These are phyloP conservation scores for Dicorynia guianensis DNA, from an alignment of 306 rosid species.

Conservation along the genomic window DNA sequence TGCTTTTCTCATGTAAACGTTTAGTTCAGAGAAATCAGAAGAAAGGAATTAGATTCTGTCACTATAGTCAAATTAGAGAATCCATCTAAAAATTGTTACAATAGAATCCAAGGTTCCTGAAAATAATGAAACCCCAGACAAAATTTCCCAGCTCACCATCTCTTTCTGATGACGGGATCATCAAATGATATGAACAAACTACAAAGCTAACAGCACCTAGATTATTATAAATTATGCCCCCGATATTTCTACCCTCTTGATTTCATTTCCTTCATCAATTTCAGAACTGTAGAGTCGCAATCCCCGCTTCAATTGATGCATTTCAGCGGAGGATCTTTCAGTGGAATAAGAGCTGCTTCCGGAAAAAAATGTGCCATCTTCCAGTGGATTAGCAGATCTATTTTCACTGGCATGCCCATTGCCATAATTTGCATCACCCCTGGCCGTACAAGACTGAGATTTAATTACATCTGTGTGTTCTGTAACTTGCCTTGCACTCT, in stretches of 20 bases:
- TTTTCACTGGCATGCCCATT: slow-evolving; percentile 45
- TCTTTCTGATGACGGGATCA: slow-evolving; percentile 66
- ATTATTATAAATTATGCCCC: slow-evolving; percentile 43
- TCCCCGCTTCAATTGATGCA: slow-evolving; percentile 35
- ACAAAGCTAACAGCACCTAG: slow-evolving; percentile 33
- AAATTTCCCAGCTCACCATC: slow-evolving; percentile 63
- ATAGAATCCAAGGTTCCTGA: slow-evolving; percentile 60
- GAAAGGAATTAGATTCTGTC: slow-evolving; percentile 30
- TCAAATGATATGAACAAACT: slow-evolving; percentile 49
- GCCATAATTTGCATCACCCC: slow-evolving; percentile 38
- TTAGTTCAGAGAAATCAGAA: neutral
- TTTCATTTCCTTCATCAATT: slow-evolving; percentile 50
- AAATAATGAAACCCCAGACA: slow-evolving; percentile 71
- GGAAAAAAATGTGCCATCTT: slow-evolving; percentile 31
- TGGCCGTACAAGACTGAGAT: slow-evolving; percentile 38
- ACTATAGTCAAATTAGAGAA: slow-evolving; percentile 39
- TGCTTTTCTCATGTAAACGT: neutral
- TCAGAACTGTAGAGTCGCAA: slow-evolving; percentile 28
- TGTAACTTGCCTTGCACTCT: slow-evolving; percentile 33
- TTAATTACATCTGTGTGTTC: slow-evolving; percentile 42
- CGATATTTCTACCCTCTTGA: slow-evolving; percentile 40
- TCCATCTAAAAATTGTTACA: slow-evolving; percentile 36
- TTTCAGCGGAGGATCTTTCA: slow-evolving; percentile 43
- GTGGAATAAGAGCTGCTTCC: slow-evolving; percentile 33
- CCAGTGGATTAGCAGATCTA: slow-evolving; percentile 35